Conservation (phyloP, 352 stramenopile genomes). For the Pythium pyrilobum region DNA sequence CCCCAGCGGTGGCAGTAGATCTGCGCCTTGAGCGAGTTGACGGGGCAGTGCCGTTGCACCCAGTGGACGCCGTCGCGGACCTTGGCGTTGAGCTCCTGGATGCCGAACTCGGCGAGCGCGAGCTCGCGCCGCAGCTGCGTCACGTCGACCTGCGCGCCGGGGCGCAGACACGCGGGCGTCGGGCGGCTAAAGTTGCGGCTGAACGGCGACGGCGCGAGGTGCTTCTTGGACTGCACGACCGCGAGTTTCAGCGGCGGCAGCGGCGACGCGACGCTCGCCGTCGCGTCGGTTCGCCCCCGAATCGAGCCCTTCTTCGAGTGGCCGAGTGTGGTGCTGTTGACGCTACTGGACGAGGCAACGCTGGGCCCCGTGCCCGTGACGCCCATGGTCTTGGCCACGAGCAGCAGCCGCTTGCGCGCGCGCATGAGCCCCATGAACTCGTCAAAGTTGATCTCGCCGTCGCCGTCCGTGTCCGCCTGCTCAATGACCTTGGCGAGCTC, state of each 20-base stretch:
- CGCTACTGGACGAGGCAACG: neutral
- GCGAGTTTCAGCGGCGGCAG: conserved; percentile 62
- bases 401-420: conserved; percentile 64
- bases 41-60: conserved; percentile 81
- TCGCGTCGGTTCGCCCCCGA: no score
- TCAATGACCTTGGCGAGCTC: conserved; percentile 60
- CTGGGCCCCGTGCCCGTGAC: conserved; percentile 29
- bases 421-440: conserved; percentile 80
- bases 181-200: conserved; percentile 37
- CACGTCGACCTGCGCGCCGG: conserved; percentile 42
- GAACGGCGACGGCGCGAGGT: conserved; percentile 42
- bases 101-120: conserved; percentile 67
- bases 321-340: conserved; percentile 1
- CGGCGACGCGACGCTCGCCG: conserved; percentile 11
- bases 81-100: conserved; percentile 67
- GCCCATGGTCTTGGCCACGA: conserved; percentile 65
- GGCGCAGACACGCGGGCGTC: conserved; percentile 54
- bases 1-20: conserved; percentile 84
- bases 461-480: conserved; percentile 63
- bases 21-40: conserved; percentile 74
- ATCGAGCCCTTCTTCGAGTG: neutral
- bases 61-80: conserved; percentile 80
- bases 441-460: conserved; percentile 74
- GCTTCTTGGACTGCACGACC: conserved; percentile 38
- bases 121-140: conserved; percentile 67